These are phyloP conservation scores for Fusarium beomiforme DNA, from an alignment of 2,329 filamentous ascomycete species.

Conservation along the genomic window DNA sequence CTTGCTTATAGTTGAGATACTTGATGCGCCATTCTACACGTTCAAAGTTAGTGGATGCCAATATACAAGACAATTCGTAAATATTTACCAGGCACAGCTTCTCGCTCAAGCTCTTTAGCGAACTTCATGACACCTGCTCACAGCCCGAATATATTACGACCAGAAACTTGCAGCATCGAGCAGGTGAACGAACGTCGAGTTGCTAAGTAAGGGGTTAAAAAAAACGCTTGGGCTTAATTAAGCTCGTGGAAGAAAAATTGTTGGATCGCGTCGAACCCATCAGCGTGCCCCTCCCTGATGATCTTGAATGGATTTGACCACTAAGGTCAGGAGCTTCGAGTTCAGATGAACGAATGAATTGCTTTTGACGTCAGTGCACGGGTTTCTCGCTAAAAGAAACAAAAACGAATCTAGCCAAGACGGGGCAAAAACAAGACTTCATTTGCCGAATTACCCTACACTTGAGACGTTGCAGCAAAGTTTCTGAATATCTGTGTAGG, in stretches of 20 bases:
- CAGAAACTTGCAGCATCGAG: constrained; percentile 30
- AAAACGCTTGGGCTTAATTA: not conserved
- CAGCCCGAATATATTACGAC: constrained; percentile 18
- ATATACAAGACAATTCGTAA: not conserved
- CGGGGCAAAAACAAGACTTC: not conserved
- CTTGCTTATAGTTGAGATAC: constrained; percentile 94
- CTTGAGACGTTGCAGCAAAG: not conserved
- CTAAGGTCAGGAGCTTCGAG: not conserved
- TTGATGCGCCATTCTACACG: constrained; percentile 85
- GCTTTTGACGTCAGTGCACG: constrained; percentile 39
- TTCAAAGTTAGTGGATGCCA: constrained; percentile 6
- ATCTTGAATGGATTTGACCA: constrained; percentile 11
- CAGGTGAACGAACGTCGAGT: not conserved
- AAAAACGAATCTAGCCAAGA: constrained; percentile 16
- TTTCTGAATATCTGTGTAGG: too few species aligned
- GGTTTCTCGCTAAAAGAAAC: not conserved
- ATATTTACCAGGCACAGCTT: constrained; percentile 79
- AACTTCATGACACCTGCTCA: constrained; percentile 65
- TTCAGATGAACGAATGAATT: not conserved
- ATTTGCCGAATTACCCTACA: constrained; percentile 14
- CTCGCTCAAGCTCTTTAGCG: constrained; percentile 83
- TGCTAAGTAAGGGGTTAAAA: not conserved
- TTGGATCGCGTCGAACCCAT: constrained; percentile 15
- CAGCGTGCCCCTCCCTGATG: constrained; percentile 30
- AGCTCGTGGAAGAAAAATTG: not conserved